Conservation (phyloP, 1,284 basidiomycete species). For the Tilletia caries region DNA sequence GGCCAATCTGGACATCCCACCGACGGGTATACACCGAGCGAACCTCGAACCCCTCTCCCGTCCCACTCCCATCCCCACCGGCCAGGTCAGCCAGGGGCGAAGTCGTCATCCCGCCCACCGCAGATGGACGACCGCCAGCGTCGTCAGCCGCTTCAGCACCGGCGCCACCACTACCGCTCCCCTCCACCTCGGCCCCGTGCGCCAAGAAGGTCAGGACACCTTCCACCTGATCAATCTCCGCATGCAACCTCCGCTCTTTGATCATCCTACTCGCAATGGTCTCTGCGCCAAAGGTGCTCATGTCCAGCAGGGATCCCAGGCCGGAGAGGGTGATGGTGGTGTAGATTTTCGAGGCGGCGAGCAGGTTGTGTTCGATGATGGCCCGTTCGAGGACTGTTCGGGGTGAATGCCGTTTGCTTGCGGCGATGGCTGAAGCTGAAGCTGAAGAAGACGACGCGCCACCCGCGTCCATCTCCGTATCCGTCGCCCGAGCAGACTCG, state of each 20-base stretch:
- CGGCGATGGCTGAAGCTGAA: neutral
- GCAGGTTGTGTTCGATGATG: slow-evolving; percentile 95
- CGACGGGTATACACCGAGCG: slow-evolving; percentile 26
- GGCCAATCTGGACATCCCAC: slow-evolving; percentile 36
- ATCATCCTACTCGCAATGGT: slow-evolving; percentile 94
- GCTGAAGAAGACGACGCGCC: slow-evolving; percentile 43
- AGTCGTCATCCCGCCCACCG: neutral
- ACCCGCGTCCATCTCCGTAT: slow-evolving; percentile 56
- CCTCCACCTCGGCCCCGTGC: slow-evolving; percentile 20
- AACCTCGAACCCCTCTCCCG: neutral
- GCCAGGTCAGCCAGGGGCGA: slow-evolving; percentile 2
- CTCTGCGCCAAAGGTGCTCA: slow-evolving; percentile 69
- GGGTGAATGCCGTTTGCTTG: slow-evolving; percentile 61
- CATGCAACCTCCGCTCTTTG: slow-evolving; percentile 83
- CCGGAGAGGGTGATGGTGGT: slow-evolving; percentile 38
- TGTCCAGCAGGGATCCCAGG: slow-evolving; percentile 33
- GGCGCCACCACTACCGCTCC: slow-evolving; percentile 16
- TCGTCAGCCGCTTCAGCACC: slow-evolving; percentile 16
- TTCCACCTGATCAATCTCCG: slow-evolving; percentile 82
- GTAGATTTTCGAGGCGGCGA: slow-evolving; percentile 75
- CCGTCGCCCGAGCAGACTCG: slow-evolving; percentile 57
- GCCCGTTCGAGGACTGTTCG: slow-evolving; percentile 94
- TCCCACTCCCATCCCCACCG: slow-evolving; percentile 8
- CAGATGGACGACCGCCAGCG: slow-evolving; percentile 18
- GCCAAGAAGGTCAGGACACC: slow-evolving; percentile 89